These are phyloP conservation scores for Raddia guianensis DNA, from an alignment of 176 grass and related monocot species.

Conservation along the genomic window DNA sequence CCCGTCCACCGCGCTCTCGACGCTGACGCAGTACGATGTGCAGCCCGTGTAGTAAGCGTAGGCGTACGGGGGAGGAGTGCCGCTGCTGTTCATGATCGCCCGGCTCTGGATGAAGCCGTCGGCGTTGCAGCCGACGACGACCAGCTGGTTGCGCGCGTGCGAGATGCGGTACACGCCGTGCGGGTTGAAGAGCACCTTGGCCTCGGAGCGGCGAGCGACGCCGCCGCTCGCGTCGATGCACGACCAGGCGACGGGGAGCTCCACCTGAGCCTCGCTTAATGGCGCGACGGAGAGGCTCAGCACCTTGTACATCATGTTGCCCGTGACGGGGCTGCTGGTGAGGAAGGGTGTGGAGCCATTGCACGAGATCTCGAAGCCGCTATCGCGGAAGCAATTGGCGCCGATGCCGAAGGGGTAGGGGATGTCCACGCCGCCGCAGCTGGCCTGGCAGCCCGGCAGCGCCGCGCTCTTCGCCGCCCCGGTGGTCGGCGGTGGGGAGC, in stretches of 20 bases:
- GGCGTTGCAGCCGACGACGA: conserved; percentile 28
- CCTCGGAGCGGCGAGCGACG: too few relatives aligned
- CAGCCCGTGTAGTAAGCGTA: conserved; percentile 26
- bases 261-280: neutral
- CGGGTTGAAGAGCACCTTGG: neutral
- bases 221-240: conserved; percentile 21
- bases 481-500: too few relatives aligned
- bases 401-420: too few relatives aligned
- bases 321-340: too few relatives aligned
- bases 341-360: too few relatives aligned
- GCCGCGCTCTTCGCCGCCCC: too few relatives aligned
- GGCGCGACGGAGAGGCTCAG: neutral
- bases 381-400: too few relatives aligned
- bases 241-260: neutral
- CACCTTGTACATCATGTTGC: neutral
- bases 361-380: too few relatives aligned
- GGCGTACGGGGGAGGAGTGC: neutral
- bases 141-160: conserved; percentile 2
- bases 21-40: conserved; percentile 4
- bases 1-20: neutral
- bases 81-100: neutral
- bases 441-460: too few relatives aligned
- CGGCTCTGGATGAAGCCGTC: neutral
- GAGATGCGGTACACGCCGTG: conserved; percentile 30
- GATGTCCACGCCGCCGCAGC: too few relatives aligned